phyloP scores from a whole-genome alignment of 2,329 filamentous ascomycete genomes.

The Ustilaginoidea virens region DNA sequence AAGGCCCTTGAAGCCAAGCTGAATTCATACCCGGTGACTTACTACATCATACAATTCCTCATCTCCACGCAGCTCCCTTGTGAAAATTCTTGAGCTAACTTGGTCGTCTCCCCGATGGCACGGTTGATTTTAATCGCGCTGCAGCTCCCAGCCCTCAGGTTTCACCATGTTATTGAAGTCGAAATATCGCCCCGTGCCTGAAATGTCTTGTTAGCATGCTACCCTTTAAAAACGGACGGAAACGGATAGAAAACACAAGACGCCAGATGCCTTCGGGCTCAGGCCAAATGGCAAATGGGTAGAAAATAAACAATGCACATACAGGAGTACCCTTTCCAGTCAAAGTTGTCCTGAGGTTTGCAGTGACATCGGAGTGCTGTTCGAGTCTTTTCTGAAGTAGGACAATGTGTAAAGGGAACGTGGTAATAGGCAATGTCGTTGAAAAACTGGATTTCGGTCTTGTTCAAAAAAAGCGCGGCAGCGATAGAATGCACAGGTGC shows the following conservation, averaged over 20 bases:
- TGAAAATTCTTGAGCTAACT: too few species aligned
- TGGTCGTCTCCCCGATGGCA: too few species aligned
- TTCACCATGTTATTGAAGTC: slow-evolving; percentile 69
- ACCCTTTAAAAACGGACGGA: too few species aligned
- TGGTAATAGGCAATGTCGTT: slow-evolving; percentile 98
- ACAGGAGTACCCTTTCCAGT: slow-evolving; percentile 99
- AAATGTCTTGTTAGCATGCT: neutral
- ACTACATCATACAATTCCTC: too few species aligned
- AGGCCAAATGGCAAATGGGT: neutral
- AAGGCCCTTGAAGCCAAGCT: too few species aligned
- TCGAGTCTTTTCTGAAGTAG: slow-evolving; percentile 72
- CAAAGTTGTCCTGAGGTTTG: slow-evolving; percentile 93
- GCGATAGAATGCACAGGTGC: slow-evolving; percentile 97
- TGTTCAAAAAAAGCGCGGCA: slow-evolving; percentile 71
- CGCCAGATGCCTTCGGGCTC: too few species aligned
- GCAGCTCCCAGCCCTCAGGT: slow-evolving; percentile 62
- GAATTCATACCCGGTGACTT: too few species aligned
- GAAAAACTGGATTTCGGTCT: slow-evolving; percentile 95
- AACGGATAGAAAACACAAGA: too few species aligned
- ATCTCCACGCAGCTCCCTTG: too few species aligned
- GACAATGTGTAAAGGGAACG: slow-evolving; percentile 94
- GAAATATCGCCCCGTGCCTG: slow-evolving; percentile 62
- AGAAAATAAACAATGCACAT: slow-evolving; percentile 22
- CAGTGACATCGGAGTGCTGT: slow-evolving; percentile 84
- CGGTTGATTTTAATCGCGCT: slow-evolving; percentile 3